These are phyloP conservation scores for Dioscorea dumetorum DNA, from an alignment of 106 monocot species.

Conservation along the genomic window DNA sequence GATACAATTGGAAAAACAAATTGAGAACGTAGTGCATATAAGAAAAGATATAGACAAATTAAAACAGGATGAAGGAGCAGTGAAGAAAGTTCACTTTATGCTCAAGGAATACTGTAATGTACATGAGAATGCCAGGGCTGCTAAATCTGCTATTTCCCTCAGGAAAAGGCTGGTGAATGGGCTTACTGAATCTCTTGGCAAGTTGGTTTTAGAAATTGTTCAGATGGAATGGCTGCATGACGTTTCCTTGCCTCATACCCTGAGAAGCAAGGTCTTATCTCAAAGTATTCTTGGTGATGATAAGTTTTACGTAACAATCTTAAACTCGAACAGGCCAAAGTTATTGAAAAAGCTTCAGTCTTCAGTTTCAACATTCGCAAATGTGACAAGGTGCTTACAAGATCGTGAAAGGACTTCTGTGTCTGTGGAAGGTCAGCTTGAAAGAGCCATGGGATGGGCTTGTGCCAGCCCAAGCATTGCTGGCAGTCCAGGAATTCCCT, in stretches of 20 bases:
- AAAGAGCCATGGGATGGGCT: conserved; percentile 99
- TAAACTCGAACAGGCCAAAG: conserved; percentile 53
- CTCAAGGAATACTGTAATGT: conserved; percentile 91
- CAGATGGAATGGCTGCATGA: conserved; percentile 89
- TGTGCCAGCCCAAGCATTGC: conserved; percentile 56
- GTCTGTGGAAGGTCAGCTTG: conserved; percentile 81
- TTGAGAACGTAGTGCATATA: conserved; percentile 29
- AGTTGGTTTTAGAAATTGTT: conserved; percentile 61
- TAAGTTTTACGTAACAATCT: conserved; percentile 37
- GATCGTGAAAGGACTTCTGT: conserved; percentile 69
- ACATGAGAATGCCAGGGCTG: conserved; percentile 75
- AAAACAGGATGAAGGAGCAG: conserved; percentile 37
- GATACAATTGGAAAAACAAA: conserved; percentile 45
- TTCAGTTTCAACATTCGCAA: conserved; percentile 50
- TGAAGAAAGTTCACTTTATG: conserved; percentile 53
- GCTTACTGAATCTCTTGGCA: conserved; percentile 57
- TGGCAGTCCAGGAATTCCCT: conserved; percentile 59
- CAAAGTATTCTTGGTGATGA: conserved; percentile 46
- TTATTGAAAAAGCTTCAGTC: conserved; percentile 77
- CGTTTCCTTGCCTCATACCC: conserved; percentile 32
- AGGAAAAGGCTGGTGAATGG: conserved; percentile 65
- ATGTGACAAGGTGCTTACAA: conserved; percentile 62
- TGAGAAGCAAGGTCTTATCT: conserved; percentile 37
- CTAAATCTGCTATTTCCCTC: conserved; percentile 56
- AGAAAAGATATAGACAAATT: conserved; percentile 36